Evolutionary conservation across 192 early-diverging fungal genomes (phyloP).

Genomic region (Podila epigama): DNA sequence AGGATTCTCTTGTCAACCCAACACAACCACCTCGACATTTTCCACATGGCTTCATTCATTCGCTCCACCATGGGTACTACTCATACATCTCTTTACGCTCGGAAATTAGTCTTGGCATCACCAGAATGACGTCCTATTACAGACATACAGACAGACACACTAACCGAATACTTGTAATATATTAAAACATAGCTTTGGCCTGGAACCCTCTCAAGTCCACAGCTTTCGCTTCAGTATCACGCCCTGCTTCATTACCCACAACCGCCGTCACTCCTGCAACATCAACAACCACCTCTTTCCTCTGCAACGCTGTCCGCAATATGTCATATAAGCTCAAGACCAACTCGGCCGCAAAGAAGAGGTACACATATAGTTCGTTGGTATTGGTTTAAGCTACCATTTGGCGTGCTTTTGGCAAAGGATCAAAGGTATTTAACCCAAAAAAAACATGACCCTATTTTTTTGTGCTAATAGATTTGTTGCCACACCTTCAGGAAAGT

Average conservation of each 20-base stretch:
- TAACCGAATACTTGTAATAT: not conserved
- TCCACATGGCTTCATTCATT: constrained; percentile 39
- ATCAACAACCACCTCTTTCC: constrained; percentile 25
- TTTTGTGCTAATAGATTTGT: constrained; percentile 24
- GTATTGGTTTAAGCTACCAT: not conserved
- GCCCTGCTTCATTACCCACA: constrained; percentile 17
- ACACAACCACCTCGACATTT: constrained; percentile 2
- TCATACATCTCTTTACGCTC: too few species aligned
- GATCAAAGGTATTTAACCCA: not conserved
- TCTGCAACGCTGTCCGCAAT: constrained; percentile 44
- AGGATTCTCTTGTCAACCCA: not conserved
- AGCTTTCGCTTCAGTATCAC: constrained; percentile 23
- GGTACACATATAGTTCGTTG: constrained; percentile 2
- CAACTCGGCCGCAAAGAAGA: constrained; percentile 49
- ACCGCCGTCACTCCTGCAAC: constrained; percentile 19
- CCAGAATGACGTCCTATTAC: too few species aligned
- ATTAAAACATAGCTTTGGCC: constrained; percentile 24
- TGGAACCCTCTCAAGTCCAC: constrained; percentile 48
- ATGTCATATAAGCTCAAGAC: constrained; percentile 51
- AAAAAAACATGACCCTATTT: too few species aligned
- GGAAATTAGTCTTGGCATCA: too few species aligned
- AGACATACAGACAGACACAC: too few species aligned
- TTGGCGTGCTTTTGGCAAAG: not conserved
- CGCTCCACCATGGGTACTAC: constrained; percentile 51
- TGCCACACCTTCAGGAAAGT: constrained; percentile 47